A percentile compares a stretch with the other conserved stretches of the same genome.
phyloP scores from a whole-genome alignment of 768 basidiomycete genomes.

The Naganishia friedmannii region DNA sequence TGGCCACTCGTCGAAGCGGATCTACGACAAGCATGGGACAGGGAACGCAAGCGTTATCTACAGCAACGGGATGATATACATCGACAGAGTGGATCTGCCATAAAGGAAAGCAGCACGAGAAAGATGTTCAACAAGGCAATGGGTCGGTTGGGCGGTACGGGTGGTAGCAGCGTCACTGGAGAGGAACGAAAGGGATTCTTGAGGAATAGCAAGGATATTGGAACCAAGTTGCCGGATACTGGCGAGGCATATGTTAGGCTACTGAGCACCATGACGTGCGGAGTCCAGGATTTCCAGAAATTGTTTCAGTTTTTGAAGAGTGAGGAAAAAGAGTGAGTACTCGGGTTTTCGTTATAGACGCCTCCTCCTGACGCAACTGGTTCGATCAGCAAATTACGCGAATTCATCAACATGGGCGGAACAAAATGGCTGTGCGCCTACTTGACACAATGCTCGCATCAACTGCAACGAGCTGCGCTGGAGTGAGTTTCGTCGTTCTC shows the following conservation, averaged over 20 bases:
- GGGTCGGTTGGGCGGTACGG: slow-evolving; percentile 13
- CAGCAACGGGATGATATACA: neutral
- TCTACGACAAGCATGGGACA: slow-evolving; percentile 74
- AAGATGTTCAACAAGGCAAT: slow-evolving; percentile 17
- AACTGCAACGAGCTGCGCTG: slow-evolving; percentile 10
- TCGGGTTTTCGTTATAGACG: no score
- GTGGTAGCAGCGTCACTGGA: neutral
- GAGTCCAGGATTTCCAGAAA: slow-evolving; percentile 19
- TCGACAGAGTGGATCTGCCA: neutral
- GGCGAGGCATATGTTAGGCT: slow-evolving; percentile 20
- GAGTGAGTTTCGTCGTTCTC: neutral
- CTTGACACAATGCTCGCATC: slow-evolving; percentile 20
- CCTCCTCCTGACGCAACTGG: neutral
- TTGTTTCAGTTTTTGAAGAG: slow-evolving; percentile 21
- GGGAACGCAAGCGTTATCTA: slow-evolving; percentile 40
- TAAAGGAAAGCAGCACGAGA: slow-evolving; percentile 18
- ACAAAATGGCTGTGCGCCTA: slow-evolving; percentile 20
- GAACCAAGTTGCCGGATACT: slow-evolving; percentile 21
- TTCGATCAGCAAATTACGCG: slow-evolving; percentile 2
- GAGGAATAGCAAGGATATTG: slow-evolving; percentile 10
- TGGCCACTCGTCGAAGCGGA: slow-evolving; percentile 86
- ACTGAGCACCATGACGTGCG: slow-evolving; percentile 20
- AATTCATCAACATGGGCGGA: slow-evolving; percentile 13
- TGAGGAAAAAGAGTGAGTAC: slow-evolving; percentile 18
- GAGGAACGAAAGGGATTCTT: slow-evolving; percentile 12